Evolutionary conservation across 306 rosid species (phyloP).

Genomic region (Glycyrrhiza uralensis): DNA sequence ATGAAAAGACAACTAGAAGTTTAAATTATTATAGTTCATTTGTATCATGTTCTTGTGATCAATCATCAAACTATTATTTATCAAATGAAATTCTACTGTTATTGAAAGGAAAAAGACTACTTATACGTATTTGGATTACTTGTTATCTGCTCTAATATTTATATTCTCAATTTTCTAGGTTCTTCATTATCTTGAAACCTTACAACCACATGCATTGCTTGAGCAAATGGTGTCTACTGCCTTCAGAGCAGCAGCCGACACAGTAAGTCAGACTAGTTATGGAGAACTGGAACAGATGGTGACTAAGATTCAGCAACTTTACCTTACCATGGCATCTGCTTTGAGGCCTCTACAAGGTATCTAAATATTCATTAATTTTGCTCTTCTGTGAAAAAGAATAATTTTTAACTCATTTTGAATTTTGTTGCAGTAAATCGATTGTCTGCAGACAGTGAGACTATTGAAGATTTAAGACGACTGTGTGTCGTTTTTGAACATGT

Average conservation of each 20-base stretch:
- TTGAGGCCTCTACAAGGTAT: slow-evolving; percentile 78
- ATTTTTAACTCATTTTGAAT: slow-evolving; percentile 9
- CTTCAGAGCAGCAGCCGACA: slow-evolving; percentile 80
- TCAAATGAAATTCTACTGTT: background rate
- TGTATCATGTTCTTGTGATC: slow-evolving; percentile 9
- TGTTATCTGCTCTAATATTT: slow-evolving; percentile 12
- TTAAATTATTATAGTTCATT: slow-evolving; percentile 4
- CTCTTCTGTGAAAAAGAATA: background rate
- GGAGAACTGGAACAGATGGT: slow-evolving; percentile 79
- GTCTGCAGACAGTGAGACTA: slow-evolving; percentile 62
- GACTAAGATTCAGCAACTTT: slow-evolving; percentile 75
- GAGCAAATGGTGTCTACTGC: slow-evolving; percentile 92
- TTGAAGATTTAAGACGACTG: slow-evolving; percentile 66
- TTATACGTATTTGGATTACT: slow-evolving; percentile 7
- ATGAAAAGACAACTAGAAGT: background rate
- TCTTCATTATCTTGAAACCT: slow-evolving; percentile 92
- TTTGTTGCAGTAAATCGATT: slow-evolving; percentile 62
- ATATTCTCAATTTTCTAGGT: slow-evolving; percentile 47
- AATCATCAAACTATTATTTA: slow-evolving; percentile 20
- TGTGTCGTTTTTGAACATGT: slow-evolving; percentile 71
- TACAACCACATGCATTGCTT: slow-evolving; percentile 75
- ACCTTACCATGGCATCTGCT: slow-evolving; percentile 60
- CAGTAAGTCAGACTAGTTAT: slow-evolving; percentile 65
- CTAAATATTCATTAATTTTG: background rate
- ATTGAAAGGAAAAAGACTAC: background rate